A percentile compares a stretch with the other conserved stretches of the same genome.
These are phyloP conservation scores for Penicillium sp. DNA, from an alignment of 2,329 filamentous ascomycete species.

Conservation along the genomic window DNA sequence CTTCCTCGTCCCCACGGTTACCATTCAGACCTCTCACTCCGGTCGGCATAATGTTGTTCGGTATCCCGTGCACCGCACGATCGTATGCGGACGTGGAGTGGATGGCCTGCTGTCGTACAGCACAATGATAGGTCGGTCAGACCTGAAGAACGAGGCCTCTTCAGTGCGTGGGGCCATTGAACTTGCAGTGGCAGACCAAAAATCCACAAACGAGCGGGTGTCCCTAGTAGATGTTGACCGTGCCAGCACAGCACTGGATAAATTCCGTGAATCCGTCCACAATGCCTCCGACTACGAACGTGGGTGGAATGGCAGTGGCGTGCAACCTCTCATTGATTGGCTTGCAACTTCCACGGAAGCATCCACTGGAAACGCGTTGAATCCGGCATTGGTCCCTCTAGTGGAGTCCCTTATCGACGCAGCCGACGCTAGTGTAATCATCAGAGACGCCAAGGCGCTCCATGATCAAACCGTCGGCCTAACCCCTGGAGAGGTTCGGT, in stretches of 20 bases:
- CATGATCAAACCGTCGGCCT: constrained; percentile 26
- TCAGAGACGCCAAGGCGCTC: constrained; percentile 24
- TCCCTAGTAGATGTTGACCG: constrained; percentile 55
- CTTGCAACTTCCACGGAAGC: constrained; percentile 34
- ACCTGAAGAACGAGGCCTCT: constrained; percentile 24
- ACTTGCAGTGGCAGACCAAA: constrained; percentile 41
- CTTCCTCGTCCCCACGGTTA: constrained; percentile 66
- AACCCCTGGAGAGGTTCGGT: constrained; percentile 38
- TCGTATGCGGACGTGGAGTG: constrained; percentile 66
- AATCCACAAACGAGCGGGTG: constrained; percentile 24
- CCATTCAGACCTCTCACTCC: constrained; percentile 57
- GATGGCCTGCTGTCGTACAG: constrained; percentile 48
- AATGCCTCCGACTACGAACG: constrained; percentile 65
- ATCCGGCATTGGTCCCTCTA: constrained; percentile 57
- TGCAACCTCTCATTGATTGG: constrained; percentile 60
- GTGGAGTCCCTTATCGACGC: constrained; percentile 56
- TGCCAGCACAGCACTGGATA: constrained; percentile 55
- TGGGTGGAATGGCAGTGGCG: constrained; percentile 63
- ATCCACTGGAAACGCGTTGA: constrained; percentile 45
- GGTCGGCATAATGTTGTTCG: constrained; percentile 59
- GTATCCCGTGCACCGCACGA: constrained; percentile 73
- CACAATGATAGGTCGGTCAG: constrained; percentile 25
- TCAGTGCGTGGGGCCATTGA: constrained; percentile 33
- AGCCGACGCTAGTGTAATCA: constrained; percentile 27
- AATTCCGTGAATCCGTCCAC: constrained; percentile 60